These are phyloP conservation scores for Leccinum olivaceopallidum DNA, from an alignment of 768 basidiomycete genomes.

Conservation along the genomic window DNA sequence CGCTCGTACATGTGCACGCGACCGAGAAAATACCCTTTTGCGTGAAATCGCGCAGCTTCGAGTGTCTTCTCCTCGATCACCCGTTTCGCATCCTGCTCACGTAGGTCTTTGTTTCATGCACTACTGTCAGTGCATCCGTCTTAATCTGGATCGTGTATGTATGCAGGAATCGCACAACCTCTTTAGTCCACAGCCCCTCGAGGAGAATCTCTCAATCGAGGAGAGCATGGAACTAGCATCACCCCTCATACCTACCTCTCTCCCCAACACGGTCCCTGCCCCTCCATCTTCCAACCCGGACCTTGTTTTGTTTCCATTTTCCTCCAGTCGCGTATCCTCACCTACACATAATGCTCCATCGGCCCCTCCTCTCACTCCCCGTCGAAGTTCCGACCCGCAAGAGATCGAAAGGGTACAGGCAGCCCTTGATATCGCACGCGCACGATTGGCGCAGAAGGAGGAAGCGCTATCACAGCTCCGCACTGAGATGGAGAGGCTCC, in stretches of 20 bases:
- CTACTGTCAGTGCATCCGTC: not conserved
- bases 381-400: constrained; percentile 11
- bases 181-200: constrained; percentile 28
- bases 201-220: constrained; percentile 37
- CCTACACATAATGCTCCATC: constrained; percentile 3
- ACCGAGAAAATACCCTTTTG: constrained; percentile 37
- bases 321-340: constrained; percentile 22
- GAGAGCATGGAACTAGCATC: constrained; percentile 55
- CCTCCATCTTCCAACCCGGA: not conserved
- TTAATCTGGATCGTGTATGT: not conserved
- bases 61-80: constrained; percentile 1
- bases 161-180: constrained; percentile 7
- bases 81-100: not conserved
- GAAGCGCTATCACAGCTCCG: constrained; percentile 21
- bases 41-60: constrained; percentile 30
- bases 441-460: constrained; percentile 26
- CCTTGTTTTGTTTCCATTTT: constrained; percentile 20
- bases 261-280: constrained; percentile 13
- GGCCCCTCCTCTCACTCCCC: not conserved
- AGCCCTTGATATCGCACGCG: constrained; percentile 22
- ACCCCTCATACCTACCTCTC: constrained; percentile 42
- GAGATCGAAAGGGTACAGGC: constrained; percentile 26
- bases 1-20: constrained; percentile 20
- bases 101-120: constrained; percentile 7
- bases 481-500: constrained; percentile 24